Percentiles rank a stretch among this genome's conserved stretches.
Evolutionary conservation across 2,329 filamentous ascomycete species (phyloP).

Genomic region (Pyricularia grisea): DNA sequence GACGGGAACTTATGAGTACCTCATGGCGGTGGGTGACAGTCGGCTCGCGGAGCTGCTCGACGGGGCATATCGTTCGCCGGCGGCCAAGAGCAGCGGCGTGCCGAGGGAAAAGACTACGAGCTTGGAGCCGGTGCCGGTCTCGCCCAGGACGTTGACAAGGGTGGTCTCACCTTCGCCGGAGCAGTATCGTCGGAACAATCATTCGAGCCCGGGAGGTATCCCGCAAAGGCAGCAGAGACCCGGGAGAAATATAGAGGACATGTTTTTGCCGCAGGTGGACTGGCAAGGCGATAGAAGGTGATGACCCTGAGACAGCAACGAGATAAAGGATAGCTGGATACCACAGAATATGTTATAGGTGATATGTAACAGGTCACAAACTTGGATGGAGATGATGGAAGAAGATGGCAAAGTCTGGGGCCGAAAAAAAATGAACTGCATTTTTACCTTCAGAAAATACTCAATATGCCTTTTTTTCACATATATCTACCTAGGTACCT

Average conservation of each 20-base stretch:
- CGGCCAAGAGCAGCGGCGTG: neutral
- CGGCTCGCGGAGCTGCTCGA: neutral
- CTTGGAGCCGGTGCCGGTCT: neutral
- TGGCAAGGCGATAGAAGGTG: too few relatives aligned
- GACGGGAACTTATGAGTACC: constrained; percentile 53
- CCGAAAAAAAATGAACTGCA: too few relatives aligned
- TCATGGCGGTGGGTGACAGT: constrained; percentile 28
- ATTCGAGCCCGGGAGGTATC: neutral
- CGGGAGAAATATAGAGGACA: neutral
- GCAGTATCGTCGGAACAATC: neutral
- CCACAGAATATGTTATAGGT: too few relatives aligned
- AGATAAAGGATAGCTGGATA: too few relatives aligned
- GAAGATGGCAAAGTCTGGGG: too few relatives aligned
- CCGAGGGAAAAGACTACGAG: neutral
- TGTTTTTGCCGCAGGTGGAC: neutral
- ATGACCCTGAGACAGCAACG: too few relatives aligned
- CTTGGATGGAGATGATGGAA: too few relatives aligned
- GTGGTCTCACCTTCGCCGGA: neutral
- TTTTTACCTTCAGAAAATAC: too few relatives aligned
- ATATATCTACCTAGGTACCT: too few relatives aligned
- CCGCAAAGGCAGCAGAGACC: neutral
- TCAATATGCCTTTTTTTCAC: too few relatives aligned
- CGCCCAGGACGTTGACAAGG: neutral
- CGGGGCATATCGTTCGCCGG: neutral
- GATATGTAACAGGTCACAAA: too few relatives aligned